Conservation (phyloP, 1,284 basidiomycete genomes). For the Cutaneotrichosporon mucoides region DNA sequence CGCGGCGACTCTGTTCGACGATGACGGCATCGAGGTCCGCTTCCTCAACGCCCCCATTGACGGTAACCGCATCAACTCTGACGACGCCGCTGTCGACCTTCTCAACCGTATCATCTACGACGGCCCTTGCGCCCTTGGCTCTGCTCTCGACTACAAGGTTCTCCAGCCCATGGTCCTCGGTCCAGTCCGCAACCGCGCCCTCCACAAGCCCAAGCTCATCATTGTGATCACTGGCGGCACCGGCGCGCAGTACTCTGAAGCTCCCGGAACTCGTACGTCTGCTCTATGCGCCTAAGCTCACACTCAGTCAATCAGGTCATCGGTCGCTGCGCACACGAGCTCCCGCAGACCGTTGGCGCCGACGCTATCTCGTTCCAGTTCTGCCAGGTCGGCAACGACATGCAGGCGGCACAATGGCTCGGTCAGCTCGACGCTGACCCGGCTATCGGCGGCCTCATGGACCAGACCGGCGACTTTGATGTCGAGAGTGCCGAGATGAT, state of each 20-base stretch:
- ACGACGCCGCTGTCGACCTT: conserved; percentile 39
- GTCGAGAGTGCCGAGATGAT: conserved; percentile 14
- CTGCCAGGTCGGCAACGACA: conserved; percentile 18
- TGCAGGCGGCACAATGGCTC: conserved; percentile 12
- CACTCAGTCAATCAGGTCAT: conserved; percentile 12
- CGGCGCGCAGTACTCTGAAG: conserved; percentile 7
- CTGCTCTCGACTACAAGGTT: conserved; percentile 49
- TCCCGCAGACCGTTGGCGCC: conserved; percentile 8
- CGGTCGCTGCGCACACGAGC: conserved; percentile 8
- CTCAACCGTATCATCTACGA: conserved; percentile 32
- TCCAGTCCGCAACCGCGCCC: conserved; percentile 39
- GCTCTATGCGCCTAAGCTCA: neutral
- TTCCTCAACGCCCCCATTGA: conserved; percentile 51
- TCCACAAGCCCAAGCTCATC: conserved; percentile 51
- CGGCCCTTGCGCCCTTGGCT: conserved; percentile 39
- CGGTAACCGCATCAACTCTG: conserved; percentile 50
- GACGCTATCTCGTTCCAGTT: conserved; percentile 18
- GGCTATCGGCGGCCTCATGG: conserved; percentile 11
- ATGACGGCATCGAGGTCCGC: conserved; percentile 46
- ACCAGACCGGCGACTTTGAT: conserved; percentile 17
- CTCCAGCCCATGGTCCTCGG: conserved; percentile 51
- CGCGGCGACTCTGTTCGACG: conserved; percentile 50
- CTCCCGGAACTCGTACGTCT: conserved; percentile 9
- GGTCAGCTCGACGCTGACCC: conserved; percentile 12
- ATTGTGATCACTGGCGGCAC: conserved; percentile 46